phyloP scores from a whole-genome alignment of 78 protist genomes.

The Neovahlkampfia damariscottae region DNA sequence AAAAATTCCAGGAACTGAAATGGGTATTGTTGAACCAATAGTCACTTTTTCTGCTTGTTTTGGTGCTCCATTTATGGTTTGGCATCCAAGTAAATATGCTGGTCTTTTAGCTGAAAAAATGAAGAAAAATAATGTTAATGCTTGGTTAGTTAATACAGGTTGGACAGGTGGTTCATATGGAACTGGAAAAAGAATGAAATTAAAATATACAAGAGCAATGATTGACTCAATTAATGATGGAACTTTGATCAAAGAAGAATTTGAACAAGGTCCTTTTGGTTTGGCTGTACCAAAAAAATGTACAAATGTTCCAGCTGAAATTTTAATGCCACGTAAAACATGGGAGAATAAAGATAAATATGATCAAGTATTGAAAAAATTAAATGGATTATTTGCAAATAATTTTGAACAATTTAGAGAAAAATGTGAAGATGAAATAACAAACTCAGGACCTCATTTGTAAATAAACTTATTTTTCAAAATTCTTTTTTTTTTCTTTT shows the following conservation, averaged over 20 bases:
- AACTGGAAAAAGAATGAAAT: slow-evolving; percentile 55
- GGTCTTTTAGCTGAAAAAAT: slow-evolving; percentile 69
- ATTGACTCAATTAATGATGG: slow-evolving; percentile 83
- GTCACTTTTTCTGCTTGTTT: slow-evolving; percentile 91
- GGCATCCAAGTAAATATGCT: slow-evolving; percentile 91
- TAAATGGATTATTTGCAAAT: slow-evolving; percentile 49
- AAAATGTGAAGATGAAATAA: neutral
- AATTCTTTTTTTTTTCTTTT: no score
- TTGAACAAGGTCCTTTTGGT: slow-evolving; percentile 43
- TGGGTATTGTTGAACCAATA: slow-evolving; percentile 83
- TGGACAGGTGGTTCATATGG: slow-evolving; percentile 78
- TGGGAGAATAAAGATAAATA: slow-evolving; percentile 70
- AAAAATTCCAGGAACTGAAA: slow-evolving; percentile 87
- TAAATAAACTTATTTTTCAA: no score
- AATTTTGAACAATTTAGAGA: neutral
- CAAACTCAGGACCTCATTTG: neutral
- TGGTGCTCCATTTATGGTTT: slow-evolving; percentile 84
- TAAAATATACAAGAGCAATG: slow-evolving; percentile 76
- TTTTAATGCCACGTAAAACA: slow-evolving; percentile 65
- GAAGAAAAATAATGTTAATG: slow-evolving; percentile 45
- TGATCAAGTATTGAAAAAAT: slow-evolving; percentile 24
- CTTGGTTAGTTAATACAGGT: slow-evolving; percentile 88
- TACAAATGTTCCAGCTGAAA: slow-evolving; percentile 52
- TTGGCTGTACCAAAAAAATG: slow-evolving; percentile 56
- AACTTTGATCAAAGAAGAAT: slow-evolving; percentile 35